Base-by-base conservation (phyloP, 1,284 basidiomycete genomes). In the Ceratobasidium sp. region DNA sequence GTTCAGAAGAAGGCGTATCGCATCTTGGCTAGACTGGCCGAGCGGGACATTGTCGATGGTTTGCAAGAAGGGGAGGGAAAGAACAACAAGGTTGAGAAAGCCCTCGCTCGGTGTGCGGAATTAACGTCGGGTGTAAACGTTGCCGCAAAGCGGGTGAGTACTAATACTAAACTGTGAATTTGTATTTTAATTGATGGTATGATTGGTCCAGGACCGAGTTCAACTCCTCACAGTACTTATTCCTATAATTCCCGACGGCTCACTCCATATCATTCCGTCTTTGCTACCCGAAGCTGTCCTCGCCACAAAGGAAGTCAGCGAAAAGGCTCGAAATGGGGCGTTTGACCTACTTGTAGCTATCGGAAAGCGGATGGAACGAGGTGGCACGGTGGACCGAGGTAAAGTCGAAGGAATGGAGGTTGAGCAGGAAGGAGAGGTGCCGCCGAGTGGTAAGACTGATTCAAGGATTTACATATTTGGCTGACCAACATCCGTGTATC, bases 221-320 rank as follows among this genome's bases (percentile, higher is more conserved):
- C 84, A 86, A 69, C 81, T 99, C 1, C 83, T 98, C 47, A 80
- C 87, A 1, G 82, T 85, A 0, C 83, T 99, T n/a, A 83, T 98
- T 20, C 83, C 87, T 3, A 79, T 80, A 29, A 84, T 98, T 35
- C 90, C 92, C 0, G 78, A 85, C 1, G 85, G 87, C 17, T 84
- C 90, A 32, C 80, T 99, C 70, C 92, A 98, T 75, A 80, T 96
- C 58, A 87, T 99, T 55, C 92, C 94, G 1, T 88, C 90, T 1
- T 82, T 99, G 58, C 91, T 99, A 56, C 94, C 96, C 0, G 97
- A 99, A 80, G 94, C 93, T 15, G 92, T 98, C 3, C 82, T 99
- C n/a, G 96, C 94, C 1, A 98, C 96, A 31, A 99, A 99, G 78
- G 97, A 99, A 78, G 93, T 95, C 7, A 98, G 97, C 40, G 94